A percentile compares a stretch with the other conserved stretches of the same genome.
Conservation (phyloP, 2,329 filamentous ascomycete genomes). For the Dactylellina cionopaga region DNA sequence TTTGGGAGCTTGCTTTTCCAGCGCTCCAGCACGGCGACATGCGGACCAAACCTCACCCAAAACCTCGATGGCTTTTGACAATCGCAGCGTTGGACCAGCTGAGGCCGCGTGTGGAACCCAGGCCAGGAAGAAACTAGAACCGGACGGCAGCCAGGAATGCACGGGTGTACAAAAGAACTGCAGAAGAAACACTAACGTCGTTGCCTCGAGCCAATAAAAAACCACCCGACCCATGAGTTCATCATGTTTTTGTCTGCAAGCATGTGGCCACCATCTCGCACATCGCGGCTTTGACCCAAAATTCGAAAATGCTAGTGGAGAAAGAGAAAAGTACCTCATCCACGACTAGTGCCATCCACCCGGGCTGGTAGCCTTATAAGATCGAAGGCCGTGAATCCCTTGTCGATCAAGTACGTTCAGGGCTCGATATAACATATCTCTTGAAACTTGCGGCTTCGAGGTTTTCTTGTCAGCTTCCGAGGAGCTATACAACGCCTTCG, state of each 20-base stretch:
- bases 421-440: constrained; percentile 13
- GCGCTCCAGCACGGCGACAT: constrained; percentile 51
- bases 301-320: constrained; percentile 15
- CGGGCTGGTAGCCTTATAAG: constrained; percentile 44
- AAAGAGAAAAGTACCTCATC: constrained; percentile 40
- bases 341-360: constrained; percentile 17
- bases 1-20: constrained; percentile 25
- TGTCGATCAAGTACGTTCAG: no score
- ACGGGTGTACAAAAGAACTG: constrained; percentile 28
- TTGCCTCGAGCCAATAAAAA: constrained; percentile 42
- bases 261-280: constrained; percentile 49
- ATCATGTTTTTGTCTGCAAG: constrained; percentile 33
- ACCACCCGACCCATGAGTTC: constrained; percentile 45
- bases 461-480: no score
- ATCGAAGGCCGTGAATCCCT: constrained; percentile 14
- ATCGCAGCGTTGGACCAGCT: constrained; percentile 9
- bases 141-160: constrained; percentile 27
- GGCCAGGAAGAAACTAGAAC: neutral
- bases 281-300: constrained; percentile 51
- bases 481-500: no score
- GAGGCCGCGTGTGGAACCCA: constrained; percentile 20
- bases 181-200: constrained; percentile 11
- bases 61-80: constrained; percentile 13
- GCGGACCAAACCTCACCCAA: constrained; percentile 31
- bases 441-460: constrained; percentile 4